phyloP scores from a whole-genome alignment of 1,139 yeast genomes.

The Geotrichum klebahnii region DNA sequence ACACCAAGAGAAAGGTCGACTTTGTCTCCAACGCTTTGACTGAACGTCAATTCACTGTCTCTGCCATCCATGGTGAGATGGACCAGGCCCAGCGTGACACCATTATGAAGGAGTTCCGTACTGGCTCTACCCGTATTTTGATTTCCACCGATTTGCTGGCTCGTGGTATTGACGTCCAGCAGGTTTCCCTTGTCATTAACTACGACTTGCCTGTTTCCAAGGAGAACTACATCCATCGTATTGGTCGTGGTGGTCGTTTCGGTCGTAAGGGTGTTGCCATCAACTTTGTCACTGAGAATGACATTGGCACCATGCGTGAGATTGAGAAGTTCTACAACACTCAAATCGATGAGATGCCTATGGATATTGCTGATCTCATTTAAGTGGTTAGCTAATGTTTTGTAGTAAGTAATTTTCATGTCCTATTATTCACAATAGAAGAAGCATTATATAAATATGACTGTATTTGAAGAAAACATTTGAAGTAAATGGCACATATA shows the following conservation, averaged over 20 bases:
- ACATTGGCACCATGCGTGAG: conserved; percentile 55
- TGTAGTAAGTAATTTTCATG: too few relatives aligned
- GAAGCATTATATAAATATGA: too few relatives aligned
- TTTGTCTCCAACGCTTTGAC: conserved; percentile 80
- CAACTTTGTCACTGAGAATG: conserved; percentile 75
- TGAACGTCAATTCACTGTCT: conserved; percentile 80
- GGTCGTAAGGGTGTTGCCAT: conserved; percentile 96
- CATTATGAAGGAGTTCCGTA: conserved; percentile 73
- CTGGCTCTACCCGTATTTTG: conserved; percentile 61
- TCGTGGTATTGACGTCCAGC: conserved; percentile 95
- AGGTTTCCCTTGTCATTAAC: conserved; percentile 89
- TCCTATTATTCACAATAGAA: too few relatives aligned
- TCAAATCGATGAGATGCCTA: conserved; percentile 84
- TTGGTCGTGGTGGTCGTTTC: conserved; percentile 92
- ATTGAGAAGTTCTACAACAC: conserved; percentile 75
- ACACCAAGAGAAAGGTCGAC: conserved; percentile 86
- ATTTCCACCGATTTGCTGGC: conserved; percentile 98
- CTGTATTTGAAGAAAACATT: too few relatives aligned
- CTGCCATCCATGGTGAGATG: conserved; percentile 96
- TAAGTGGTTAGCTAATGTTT: too few relatives aligned
- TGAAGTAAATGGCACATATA: too few relatives aligned
- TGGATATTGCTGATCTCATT: conserved; percentile 52
- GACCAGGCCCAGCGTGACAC: conserved; percentile 86
- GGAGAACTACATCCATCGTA: conserved; percentile 89
- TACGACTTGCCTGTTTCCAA: conserved; percentile 82